Base-by-base conservation (phyloP, 352 stramenopile genomes). In the Phytophthora ohioensis region DNA sequence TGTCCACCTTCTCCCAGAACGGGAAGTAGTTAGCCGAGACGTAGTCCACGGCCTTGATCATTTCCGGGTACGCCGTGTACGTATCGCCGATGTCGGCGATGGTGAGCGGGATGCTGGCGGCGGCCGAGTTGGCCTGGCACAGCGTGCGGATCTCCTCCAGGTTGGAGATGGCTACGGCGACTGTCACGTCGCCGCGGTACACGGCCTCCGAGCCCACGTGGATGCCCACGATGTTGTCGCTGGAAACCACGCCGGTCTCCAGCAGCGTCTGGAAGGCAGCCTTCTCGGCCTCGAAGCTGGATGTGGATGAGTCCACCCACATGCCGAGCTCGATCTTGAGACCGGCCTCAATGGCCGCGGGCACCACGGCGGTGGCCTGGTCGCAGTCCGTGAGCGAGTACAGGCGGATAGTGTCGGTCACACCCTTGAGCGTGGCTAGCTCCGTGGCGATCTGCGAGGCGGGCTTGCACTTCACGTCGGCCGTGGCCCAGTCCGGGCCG, bases 151-250 rank as follows among this genome's bases (percentile, higher is more conserved):
- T 82, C 67, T 85, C 78, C 47, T 87, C 64, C 34, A 90, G 62
- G 72, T 93, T 74, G 4, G 52, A 49, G 46, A 92, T 87, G 39
- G 82, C 81, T 32, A 52, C 65, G 1, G 64, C 46, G 9, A 70
- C 62, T 21, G 78, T 81, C 36, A 90, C 64, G 48, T 93, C 84
- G 3, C 75, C 71, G 49, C 86, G 84, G 67, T 91, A 91, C 21
- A 93, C 69, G 31, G 82, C 81, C 51, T 93, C 86, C 38, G 76
- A 88, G 61, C 84, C 86, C n/a, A 93, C 81, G 67, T 92, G 82
- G 53, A 93, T 75, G 45, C 79, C 75, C 39, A 83, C 66, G 38
- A 91, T 70, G 57, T 76, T 82, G 49, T 80, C 61, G 36, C 48
- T 49, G 17, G 75, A 78, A 7, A 87, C 60, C n/a, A 82, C 57